Evolutionary conservation across 129 eudicot genomes (phyloP).

Genomic region (Smallanthus sonchifolius): DNA sequence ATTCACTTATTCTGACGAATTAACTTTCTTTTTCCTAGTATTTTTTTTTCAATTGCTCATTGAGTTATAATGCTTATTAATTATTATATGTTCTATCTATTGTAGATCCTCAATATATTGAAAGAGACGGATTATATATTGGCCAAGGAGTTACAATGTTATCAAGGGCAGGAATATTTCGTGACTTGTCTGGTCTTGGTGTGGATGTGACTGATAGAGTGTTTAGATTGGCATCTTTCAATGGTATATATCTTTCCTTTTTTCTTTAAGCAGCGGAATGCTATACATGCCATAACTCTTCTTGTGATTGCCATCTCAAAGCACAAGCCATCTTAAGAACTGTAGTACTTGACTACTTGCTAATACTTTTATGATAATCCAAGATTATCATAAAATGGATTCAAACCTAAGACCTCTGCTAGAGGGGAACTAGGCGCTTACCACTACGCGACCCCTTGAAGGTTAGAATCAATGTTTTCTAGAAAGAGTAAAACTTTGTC

Average conservation of each 20-base stretch:
- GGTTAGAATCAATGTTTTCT: too few relatives aligned
- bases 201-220: slow-evolving; percentile 76
- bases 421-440: too few relatives aligned
- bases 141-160: slow-evolving; percentile 79
- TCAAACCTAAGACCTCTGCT: too few relatives aligned
- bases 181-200: slow-evolving; percentile 71
- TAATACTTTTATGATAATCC: too few relatives aligned
- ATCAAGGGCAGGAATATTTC: slow-evolving; percentile 93
- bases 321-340: neutral
- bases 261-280: neutral
- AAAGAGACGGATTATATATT: slow-evolving; percentile 80
- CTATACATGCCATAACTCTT: neutral
- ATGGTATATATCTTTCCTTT: slow-evolving; percentile 39
- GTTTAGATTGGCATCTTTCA: slow-evolving; percentile 62
- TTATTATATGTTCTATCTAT: slow-evolving; percentile 5
- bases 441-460: too few relatives aligned
- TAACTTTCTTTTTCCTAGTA: neutral
- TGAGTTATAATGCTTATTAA: neutral
- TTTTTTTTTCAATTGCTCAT: neutral
- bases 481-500: neutral
- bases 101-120: slow-evolving; percentile 75
- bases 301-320: neutral
- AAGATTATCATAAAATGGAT: too few relatives aligned
- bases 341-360: neutral
- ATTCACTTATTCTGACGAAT: neutral